Conservation (phyloP, 2,329 filamentous ascomycete species). For the Penicillium glabrum region DNA sequence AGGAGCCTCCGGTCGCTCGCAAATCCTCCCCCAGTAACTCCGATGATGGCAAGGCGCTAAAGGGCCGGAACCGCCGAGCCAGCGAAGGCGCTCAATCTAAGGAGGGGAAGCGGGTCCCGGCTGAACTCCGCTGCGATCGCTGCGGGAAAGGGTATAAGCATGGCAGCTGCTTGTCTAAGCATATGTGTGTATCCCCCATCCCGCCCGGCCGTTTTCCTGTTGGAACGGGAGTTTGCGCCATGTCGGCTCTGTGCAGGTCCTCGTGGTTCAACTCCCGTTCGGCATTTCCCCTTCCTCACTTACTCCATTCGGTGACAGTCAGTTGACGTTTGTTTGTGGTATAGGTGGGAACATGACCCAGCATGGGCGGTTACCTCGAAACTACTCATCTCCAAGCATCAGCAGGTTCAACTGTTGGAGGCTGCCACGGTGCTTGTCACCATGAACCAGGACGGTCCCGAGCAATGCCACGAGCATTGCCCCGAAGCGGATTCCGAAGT, state of each 20-base stretch:
- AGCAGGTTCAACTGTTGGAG: constrained; percentile 96
- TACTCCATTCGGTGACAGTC: constrained; percentile 24
- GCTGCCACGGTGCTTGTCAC: constrained; percentile 92
- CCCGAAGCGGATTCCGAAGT: constrained; percentile 73
- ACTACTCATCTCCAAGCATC: constrained; percentile 97
- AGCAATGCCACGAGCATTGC: constrained; percentile 65
- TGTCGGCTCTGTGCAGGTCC: constrained; percentile 40
- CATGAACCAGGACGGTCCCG: constrained; percentile 72
- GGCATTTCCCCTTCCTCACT: constrained; percentile 26
- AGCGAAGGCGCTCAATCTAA: constrained; percentile 89
- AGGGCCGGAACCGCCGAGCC: constrained; percentile 61
- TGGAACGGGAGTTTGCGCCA: constrained; percentile 42
- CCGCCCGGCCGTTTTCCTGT: constrained; percentile 41
- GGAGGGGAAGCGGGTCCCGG: constrained; percentile 74
- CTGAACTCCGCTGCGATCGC: constrained; percentile 92
- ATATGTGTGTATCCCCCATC: constrained; percentile 86
- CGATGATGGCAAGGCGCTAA: constrained; percentile 45
- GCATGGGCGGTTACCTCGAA: constrained; percentile 98
- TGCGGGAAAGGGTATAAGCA: constrained; percentile 99
- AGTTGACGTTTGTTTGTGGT: constrained; percentile 44
- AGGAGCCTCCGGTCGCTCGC: constrained; percentile 35
- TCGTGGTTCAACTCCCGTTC: constrained; percentile 33
- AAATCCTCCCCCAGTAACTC: constrained; percentile 39
- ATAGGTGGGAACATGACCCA: constrained; percentile 97
- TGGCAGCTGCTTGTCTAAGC: constrained; percentile 99